Conservation (phyloP, 768 basidiomycete genomes). For the Termitomyces sp. region DNA sequence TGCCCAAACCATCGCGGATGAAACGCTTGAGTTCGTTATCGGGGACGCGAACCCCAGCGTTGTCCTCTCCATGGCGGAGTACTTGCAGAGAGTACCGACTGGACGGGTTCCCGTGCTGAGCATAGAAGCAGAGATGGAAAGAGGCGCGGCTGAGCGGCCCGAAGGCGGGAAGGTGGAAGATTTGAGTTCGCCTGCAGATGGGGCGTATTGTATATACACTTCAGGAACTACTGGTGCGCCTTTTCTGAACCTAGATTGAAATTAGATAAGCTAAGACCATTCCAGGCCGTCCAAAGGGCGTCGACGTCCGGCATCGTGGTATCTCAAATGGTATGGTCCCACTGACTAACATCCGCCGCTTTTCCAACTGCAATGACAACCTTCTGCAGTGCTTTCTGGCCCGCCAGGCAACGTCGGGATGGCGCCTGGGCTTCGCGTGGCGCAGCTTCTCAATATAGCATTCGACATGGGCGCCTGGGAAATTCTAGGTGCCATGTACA, state of each 20-base stretch:
- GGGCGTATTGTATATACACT: slow-evolving; percentile 58
- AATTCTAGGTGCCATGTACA: slow-evolving; percentile 43
- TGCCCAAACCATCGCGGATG: slow-evolving; percentile 51
- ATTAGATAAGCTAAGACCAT: slow-evolving; percentile 20
- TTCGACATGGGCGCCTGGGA: slow-evolving; percentile 71
- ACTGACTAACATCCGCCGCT: not conserved
- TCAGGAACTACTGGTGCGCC: slow-evolving; percentile 34
- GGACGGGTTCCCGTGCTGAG: slow-evolving; percentile 18
- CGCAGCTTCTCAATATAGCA: slow-evolving; percentile 57
- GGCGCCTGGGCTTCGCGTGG: slow-evolving; percentile 48
- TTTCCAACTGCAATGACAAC: not conserved
- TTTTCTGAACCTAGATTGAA: not conserved
- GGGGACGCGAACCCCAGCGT: slow-evolving; percentile 36
- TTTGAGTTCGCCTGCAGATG: slow-evolving; percentile 31
- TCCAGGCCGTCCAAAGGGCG: slow-evolving; percentile 55
- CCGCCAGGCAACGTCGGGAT: slow-evolving; percentile 55
- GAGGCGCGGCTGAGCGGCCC: slow-evolving; percentile 16
- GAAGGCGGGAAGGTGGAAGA: slow-evolving; percentile 33
- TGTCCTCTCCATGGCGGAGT: slow-evolving; percentile 38
- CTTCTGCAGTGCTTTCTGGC: slow-evolving; percentile 25
- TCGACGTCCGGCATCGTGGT: slow-evolving; percentile 54
- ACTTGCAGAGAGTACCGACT: slow-evolving; percentile 28
- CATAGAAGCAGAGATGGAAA: slow-evolving; percentile 27
- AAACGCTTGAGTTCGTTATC: slow-evolving; percentile 45
- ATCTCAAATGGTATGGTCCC: slow-evolving; percentile 44